Conservation (phyloP, 2,329 filamentous ascomycete genomes). For the Cordyceps javanica region DNA sequence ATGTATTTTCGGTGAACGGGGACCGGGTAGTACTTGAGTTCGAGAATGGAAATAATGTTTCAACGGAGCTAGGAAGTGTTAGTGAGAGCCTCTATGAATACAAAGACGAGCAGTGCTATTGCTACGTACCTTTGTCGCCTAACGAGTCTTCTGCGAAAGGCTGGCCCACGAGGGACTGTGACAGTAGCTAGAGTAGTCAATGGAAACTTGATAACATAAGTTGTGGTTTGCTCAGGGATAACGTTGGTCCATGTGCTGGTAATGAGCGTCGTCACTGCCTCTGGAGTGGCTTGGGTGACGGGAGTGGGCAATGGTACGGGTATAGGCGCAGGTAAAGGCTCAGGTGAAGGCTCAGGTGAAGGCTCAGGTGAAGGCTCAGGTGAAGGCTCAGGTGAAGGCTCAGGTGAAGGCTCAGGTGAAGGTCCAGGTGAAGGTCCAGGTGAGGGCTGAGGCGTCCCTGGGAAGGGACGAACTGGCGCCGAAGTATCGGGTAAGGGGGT, state of each 20-base stretch:
- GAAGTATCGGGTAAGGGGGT: constrained; percentile 18
- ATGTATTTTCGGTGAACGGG: constrained; percentile 18
- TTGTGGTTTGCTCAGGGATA: constrained; percentile 32
- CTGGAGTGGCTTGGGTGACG: constrained; percentile 25
- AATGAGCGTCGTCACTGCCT: constrained; percentile 20
- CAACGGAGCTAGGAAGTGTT: constrained; percentile 17
- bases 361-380: constrained; percentile 18
- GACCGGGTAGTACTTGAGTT: constrained; percentile 24
- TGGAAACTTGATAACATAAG: constrained; percentile 33
- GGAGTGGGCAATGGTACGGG: constrained; percentile 21
- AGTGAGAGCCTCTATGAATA: constrained; percentile 1
- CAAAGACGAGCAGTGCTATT: background rate
- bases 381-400: background rate
- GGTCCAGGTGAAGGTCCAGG: constrained; percentile 19
- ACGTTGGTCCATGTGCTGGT: constrained; percentile 36
- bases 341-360: background rate
- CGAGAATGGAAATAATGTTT: constrained; percentile 19
- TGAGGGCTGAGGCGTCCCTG: background rate
- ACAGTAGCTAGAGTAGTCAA: constrained; percentile 33
- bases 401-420: background rate
- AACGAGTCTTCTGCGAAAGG: constrained; percentile 19
- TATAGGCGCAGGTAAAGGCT: constrained; percentile 9
- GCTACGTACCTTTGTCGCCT: constrained; percentile 25
- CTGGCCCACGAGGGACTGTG: constrained; percentile 17
- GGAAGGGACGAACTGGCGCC: background rate